A percentile compares a stretch with the other conserved stretches of the same genome.
Conservation (phyloP, 2,329 filamentous ascomycete genomes). For the Phoma sp. region DNA sequence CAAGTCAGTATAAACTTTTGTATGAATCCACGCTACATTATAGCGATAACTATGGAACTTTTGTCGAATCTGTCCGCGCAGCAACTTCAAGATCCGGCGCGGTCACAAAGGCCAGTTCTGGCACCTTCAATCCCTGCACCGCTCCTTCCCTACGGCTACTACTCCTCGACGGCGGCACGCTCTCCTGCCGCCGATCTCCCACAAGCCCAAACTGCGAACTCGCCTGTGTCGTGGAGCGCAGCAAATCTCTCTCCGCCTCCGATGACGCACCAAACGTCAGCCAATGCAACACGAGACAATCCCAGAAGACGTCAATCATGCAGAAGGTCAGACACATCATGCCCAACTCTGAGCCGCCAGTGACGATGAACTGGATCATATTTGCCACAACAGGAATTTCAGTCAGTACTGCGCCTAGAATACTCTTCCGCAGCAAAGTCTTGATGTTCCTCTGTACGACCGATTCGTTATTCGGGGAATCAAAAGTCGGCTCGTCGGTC, state of each 20-base stretch:
- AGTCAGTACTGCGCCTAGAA: constrained; percentile 42
- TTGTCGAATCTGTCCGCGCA: no score
- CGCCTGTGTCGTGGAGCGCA: constrained; percentile 3
- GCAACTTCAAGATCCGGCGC: no score
- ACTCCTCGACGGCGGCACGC: not conserved
- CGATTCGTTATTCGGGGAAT: constrained; percentile 2
- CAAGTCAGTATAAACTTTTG: no score
- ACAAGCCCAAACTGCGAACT: constrained; percentile 5
- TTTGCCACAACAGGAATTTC: constrained; percentile 47
- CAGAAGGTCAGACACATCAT: constrained; percentile 50
- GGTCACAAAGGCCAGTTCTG: no score
- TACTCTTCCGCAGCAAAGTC: constrained; percentile 34
- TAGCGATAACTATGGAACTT: no score
- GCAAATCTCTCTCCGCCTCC: constrained; percentile 14
- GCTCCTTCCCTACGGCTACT: not conserved
- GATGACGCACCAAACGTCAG: constrained; percentile 24
- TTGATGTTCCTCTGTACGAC: constrained; percentile 27
- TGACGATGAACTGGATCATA: constrained; percentile 41
- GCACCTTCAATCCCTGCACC: no score
- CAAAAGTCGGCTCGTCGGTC: not conserved
- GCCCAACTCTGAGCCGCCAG: constrained; percentile 41
- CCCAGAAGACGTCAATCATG: constrained; percentile 41
- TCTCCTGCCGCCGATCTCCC: constrained; percentile 1
- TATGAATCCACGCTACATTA: no score
- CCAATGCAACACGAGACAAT: constrained; percentile 27